Conservation (phyloP, 2,329 filamentous ascomycete species). For the Xylaria sp. region DNA sequence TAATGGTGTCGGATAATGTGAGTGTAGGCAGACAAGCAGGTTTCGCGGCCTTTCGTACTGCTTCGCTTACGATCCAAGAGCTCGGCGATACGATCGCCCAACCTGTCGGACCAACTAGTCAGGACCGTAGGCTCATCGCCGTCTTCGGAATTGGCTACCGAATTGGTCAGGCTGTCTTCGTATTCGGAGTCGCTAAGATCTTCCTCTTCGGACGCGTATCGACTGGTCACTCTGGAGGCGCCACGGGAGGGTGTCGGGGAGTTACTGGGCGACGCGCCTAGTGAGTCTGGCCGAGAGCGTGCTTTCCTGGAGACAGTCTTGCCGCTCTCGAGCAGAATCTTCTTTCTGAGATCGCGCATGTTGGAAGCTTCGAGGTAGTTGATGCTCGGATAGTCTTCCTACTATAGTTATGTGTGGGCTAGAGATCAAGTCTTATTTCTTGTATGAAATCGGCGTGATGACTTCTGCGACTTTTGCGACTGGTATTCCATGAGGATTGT, state of each 20-base stretch:
- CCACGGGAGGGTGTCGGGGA: constrained; percentile 68
- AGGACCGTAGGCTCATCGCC: constrained; percentile 62
- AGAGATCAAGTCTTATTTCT: constrained; percentile 45
- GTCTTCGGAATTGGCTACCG: constrained; percentile 70
- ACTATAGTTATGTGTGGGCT: not conserved
- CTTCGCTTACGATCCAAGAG: constrained; percentile 81
- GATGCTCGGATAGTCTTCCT: constrained; percentile 10
- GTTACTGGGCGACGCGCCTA: constrained; percentile 65
- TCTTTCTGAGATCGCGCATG: constrained; percentile 74
- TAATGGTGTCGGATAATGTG: constrained; percentile 75
- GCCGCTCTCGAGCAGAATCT: constrained; percentile 73
- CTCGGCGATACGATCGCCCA: constrained; percentile 74
- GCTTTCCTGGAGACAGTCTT: constrained; percentile 79
- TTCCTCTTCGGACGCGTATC: constrained; percentile 73
- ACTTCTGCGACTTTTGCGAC: constrained; percentile 38
- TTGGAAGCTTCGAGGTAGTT: constrained; percentile 19
- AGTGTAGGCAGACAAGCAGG: constrained; percentile 68
- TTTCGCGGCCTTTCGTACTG: constrained; percentile 75
- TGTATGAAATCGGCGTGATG: constrained; percentile 42
- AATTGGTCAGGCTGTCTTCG: constrained; percentile 60
- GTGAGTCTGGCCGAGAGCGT: constrained; percentile 64
- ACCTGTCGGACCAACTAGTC: constrained; percentile 68
- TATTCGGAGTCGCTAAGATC: constrained; percentile 65
- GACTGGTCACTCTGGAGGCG: constrained; percentile 68
- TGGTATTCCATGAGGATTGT: constrained; percentile 48